A percentile compares a stretch with the other conserved stretches of the same genome.
Evolutionary conservation across 768 basidiomycete species (phyloP).

Genomic region (Boletus edulis): DNA sequence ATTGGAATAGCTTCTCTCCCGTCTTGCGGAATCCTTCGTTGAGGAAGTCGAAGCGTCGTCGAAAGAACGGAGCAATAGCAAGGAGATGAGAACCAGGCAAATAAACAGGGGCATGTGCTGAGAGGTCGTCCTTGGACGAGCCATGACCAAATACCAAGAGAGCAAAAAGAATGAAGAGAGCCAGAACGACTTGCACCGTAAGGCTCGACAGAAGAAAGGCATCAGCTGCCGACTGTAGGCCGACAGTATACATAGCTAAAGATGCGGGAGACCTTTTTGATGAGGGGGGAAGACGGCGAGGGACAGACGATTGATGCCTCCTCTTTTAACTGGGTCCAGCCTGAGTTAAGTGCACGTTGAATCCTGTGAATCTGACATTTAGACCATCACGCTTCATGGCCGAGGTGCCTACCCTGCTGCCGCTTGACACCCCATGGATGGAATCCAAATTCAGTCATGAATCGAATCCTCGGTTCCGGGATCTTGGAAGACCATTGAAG

Average conservation of each 20-base stretch:
- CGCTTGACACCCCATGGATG: slow-evolving; percentile 7
- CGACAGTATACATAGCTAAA: slow-evolving; percentile 40
- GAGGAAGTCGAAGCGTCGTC: slow-evolving; percentile 66
- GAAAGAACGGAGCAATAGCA: slow-evolving; percentile 67
- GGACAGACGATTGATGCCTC: slow-evolving; percentile 20
- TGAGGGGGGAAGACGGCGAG: slow-evolving; percentile 24
- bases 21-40: slow-evolving; percentile 69
- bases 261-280: slow-evolving; percentile 25
- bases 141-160: slow-evolving; percentile 37
- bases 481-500: slow-evolving; percentile 2
- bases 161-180: slow-evolving; percentile 34
- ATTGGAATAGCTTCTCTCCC: slow-evolving; percentile 65
- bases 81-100: slow-evolving; percentile 59
- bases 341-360: slow-evolving; percentile 20
- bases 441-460: slow-evolving; percentile 17
- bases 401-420: slow-evolving; percentile 19
- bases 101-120: slow-evolving; percentile 42
- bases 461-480: slow-evolving; percentile 31
- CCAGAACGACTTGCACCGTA: slow-evolving; percentile 33
- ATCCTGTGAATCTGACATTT: slow-evolving; percentile 25
- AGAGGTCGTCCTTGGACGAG: slow-evolving; percentile 45
- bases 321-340: slow-evolving; percentile 22
- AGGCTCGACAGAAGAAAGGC: slow-evolving; percentile 35
- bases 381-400: slow-evolving; percentile 21
- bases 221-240: slow-evolving; percentile 38